Conservation (phyloP, 352 stramenopile genomes). For the Globisporangium recalcitrans region DNA sequence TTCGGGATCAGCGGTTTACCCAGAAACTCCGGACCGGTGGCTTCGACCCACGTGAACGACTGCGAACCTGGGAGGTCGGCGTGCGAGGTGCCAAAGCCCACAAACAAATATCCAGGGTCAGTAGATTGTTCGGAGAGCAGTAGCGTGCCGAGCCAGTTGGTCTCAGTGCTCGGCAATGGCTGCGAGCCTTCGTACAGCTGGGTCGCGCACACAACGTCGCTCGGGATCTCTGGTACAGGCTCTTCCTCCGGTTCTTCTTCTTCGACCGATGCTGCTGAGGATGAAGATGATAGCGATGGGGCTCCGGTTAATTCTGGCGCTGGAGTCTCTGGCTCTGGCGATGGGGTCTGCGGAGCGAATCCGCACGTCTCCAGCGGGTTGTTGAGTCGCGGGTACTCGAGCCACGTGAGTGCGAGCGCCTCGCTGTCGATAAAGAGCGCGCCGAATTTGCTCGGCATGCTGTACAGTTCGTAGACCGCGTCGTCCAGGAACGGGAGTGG, state of each 20-base stretch:
- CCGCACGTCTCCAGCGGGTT: constrained; percentile 4
- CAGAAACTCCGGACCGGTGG: constrained; percentile 8
- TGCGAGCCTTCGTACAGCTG: background rate
- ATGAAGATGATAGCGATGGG: background rate
- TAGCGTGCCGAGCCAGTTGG: background rate
- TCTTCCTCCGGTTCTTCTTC: background rate
- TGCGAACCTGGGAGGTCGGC: background rate
- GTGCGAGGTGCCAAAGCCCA: constrained; percentile 7
- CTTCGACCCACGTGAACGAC: constrained; percentile 12
- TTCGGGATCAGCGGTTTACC: background rate
- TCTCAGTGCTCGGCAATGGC: background rate
- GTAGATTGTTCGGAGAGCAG: background rate
- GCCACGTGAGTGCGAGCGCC: constrained; percentile 4
- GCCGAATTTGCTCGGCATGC: background rate
- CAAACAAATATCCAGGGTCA: background rate
- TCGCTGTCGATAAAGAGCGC: constrained; percentile 6
- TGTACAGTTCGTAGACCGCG: background rate
- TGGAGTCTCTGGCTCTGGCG: background rate
- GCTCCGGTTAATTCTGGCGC: background rate
- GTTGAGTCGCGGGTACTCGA: background rate
- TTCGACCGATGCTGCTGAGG: background rate
- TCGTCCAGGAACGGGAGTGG: constrained; percentile 5
- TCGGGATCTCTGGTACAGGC: background rate
- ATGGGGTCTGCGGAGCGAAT: background rate
- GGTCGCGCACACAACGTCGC: constrained; percentile 5